phyloP scores from a whole-genome alignment of 768 basidiomycete genomes.

The Amanita jacksonii region DNA sequence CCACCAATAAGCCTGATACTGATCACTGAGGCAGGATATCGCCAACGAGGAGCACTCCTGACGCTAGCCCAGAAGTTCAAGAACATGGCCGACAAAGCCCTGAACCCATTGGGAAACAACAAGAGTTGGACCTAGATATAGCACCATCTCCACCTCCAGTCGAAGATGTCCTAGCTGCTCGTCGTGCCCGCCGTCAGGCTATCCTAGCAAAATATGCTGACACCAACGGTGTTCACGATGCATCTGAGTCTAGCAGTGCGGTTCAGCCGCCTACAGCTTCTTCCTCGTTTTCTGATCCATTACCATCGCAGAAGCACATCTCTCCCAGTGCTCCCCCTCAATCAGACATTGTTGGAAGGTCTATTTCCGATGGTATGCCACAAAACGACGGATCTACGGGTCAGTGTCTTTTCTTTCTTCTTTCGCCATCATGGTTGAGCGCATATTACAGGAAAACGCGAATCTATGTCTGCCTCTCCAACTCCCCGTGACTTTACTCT shows the following conservation, averaged over 20 bases:
- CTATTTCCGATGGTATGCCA: background rate
- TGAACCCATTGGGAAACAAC: slow-evolving; percentile 22
- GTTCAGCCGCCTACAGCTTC: slow-evolving; percentile 57
- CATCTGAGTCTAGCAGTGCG: slow-evolving; percentile 64
- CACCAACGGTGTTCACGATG: slow-evolving; percentile 35
- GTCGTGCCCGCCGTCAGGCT: slow-evolving; percentile 64
- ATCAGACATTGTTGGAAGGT: slow-evolving; percentile 8
- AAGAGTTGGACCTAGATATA: slow-evolving; percentile 48
- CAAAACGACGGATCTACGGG: slow-evolving; percentile 8
- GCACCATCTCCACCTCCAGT: slow-evolving; percentile 44
- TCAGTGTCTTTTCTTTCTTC: slow-evolving; percentile 11
- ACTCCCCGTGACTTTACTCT: slow-evolving; percentile 54
- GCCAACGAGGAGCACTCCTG: slow-evolving; percentile 25
- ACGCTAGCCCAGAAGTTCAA: background rate
- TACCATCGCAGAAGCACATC: slow-evolving; percentile 43
- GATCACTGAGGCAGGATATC: slow-evolving; percentile 45
- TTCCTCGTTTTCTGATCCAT: slow-evolving; percentile 52
- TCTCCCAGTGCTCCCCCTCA: slow-evolving; percentile 23
- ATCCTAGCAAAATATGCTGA: slow-evolving; percentile 72
- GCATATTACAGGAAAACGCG: slow-evolving; percentile 31
- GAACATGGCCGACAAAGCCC: slow-evolving; percentile 13
- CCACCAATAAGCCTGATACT: background rate
- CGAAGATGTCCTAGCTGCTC: slow-evolving; percentile 57
- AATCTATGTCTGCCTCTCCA: slow-evolving; percentile 51
- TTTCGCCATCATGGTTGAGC: slow-evolving; percentile 2